Evolutionary conservation across 345 rosid genomes (phyloP), one percentile per base, ranked within the genome.

Genomic region (Alliaria petiolata): DNA sequence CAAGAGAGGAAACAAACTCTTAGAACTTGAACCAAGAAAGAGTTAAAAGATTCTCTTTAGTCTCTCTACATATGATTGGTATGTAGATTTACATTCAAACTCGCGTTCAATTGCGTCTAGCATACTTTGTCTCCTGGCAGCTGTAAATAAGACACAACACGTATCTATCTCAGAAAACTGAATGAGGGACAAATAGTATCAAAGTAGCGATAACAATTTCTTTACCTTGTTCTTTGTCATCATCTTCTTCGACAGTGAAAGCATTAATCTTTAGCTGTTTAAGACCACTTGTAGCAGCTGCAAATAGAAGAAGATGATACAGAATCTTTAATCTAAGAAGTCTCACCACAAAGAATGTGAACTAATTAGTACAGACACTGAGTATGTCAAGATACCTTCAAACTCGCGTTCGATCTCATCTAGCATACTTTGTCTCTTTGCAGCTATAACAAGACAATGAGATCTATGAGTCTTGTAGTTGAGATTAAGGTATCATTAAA

Each of bases 401-500:
- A 75, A 75, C 44, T 75, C 79, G 2, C 79, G 79, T 43, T 75
- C 79, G 0, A 74, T 74, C 38, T 60, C 78, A 74, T 74, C 73
- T 45, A 74, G 68, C 78, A 74, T 74, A 42, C 17, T 44, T 3
- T 43, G 1, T 59, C 73, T 74, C 39, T 52, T 74, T 67, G 62
- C 68, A 59, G 78, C 78, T 67, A 67, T 6, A 67, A 67, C 2
- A 65, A 57, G 36, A 47, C 45, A 73, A 47, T 56, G 17, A 36
- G 36, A 65, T 46, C 25, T 73, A 1, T 46, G 16, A 73, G 39
- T 46, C 19, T 3, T 47, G n/a, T 46, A 22, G 0, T 1, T 47
- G 52, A 57, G n/a, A 47, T 31, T 28, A 46, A 17, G 17, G 12
- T 10, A 56, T 73, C 35, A 56, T 31, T 25, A 47, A 3, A 39